Base-by-base conservation (phyloP, 805 yeast genomes). In the Metschnikowia peoriensis region DNA sequence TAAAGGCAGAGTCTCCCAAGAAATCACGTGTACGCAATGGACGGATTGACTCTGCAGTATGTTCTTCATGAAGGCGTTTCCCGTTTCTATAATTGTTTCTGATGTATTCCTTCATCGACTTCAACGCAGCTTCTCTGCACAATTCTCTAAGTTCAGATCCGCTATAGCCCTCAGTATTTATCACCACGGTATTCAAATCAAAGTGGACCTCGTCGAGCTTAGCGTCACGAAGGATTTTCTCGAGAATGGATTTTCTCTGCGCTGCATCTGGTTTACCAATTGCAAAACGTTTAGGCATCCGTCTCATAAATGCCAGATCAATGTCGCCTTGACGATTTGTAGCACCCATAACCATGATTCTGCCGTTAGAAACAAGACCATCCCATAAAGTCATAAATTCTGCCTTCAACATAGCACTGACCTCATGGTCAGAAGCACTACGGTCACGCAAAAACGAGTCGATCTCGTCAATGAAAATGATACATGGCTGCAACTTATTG, bases 311-410 rank as follows among this genome's bases (percentile, higher is more conserved):
- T 1, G 99, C 99, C 55, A 82, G 80, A 65, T 93, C 99, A 43
- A 93, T 93, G 66, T 93, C 99, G 54, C 81, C 80, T 41, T 94
- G 91, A 58, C 99, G 77, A 67, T 93, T 93, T 0, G 99, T 93
- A 9, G 98, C 98, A 2, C 98, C 99, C 61, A 93, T 79, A 1
- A 93, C 90, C 73, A 93, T 73, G 5, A 94, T 81, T 44, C 96
- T 77, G 1, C 96, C 96, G 53, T 85, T 82, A 9, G 88, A 79
- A 7, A 81, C 71, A 34, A 93, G 74, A 0, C 99, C 99, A 68
- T 93, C 99, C 98, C 98, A 93, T 47, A 93, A 73, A 0, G 97
- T 90, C 97, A 93, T 93, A 64, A 93, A 94, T 69, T 93, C 98
- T 0, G 98, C 97, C 70, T 93, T 93, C 56, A 93, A 75, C 80